A percentile compares a stretch with the other conserved stretches of the same genome.
These are phyloP conservation scores for Hypoxylon sp. DNA, from an alignment of 2,329 filamentous ascomycete species.

Conservation along the genomic window DNA sequence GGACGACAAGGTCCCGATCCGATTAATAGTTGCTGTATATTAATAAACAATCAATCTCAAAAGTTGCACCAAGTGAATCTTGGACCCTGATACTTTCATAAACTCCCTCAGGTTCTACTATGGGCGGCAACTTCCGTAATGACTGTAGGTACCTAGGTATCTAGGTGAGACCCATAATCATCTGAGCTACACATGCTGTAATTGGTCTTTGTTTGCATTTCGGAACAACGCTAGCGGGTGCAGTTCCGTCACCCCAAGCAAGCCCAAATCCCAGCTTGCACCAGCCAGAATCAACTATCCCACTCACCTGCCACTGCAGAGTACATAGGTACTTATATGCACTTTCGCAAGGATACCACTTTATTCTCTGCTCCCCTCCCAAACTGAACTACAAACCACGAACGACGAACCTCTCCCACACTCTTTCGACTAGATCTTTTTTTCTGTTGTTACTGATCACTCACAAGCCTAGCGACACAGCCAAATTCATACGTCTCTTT, in stretches of 20 bases:
- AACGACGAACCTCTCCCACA: constrained; percentile 39
- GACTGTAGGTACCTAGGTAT: constrained; percentile 4
- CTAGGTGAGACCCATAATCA: too few relatives aligned
- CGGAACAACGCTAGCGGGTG: constrained; percentile 31
- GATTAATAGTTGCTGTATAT: constrained; percentile 29
- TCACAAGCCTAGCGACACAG: constrained; percentile 27
- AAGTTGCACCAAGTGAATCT: constrained; percentile 12
- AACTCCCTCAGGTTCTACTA: too few relatives aligned
- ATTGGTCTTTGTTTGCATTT: constrained; percentile 32
- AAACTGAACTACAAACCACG: constrained; percentile 32
- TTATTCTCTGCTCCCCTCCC: constrained; percentile 37
- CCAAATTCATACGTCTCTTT: constrained; percentile 16
- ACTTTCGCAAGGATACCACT: constrained; percentile 19
- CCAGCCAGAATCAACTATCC: constrained; percentile 23
- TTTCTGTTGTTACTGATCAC: constrained; percentile 18
- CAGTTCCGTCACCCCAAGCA: constrained; percentile 31
- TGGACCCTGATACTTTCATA: constrained; percentile 32
- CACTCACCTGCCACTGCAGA: constrained; percentile 28
- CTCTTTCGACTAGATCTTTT: constrained; percentile 27
- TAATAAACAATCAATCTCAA: constrained; percentile 38
- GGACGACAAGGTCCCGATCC: constrained; percentile 23
- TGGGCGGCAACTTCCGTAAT: constrained; percentile 31
- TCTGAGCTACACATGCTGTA: neutral
- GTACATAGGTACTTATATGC: constrained; percentile 8
- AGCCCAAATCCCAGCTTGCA: neutral